Base-by-base conservation (phyloP, 129 eudicot genomes). In the Flaveria robusta region DNA sequence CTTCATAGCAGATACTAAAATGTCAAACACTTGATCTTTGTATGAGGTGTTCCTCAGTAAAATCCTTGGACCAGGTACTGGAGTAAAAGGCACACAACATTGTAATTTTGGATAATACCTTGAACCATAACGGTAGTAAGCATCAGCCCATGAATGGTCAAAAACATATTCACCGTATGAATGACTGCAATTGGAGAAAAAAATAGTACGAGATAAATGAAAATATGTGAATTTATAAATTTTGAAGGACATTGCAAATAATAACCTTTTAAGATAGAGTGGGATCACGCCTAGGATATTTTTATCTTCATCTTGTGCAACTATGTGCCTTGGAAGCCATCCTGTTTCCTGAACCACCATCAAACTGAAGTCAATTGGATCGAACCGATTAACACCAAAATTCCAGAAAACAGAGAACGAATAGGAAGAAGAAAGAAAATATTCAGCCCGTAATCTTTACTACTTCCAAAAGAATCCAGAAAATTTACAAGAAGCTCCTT, bases 111-210 rank as follows among this genome's bases (percentile, higher is more conserved):
- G 98, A 79, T 94, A 94, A 79, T 94, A 94, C 68, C 90, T 87
- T 75, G 92, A 66, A 23, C 98, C 98, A 77, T 91, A 91, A 70
- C 79, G 86, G 74, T 89, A 91, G 77, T 94, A 94, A 56, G 97
- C 98, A 80, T 89, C 88, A 52, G 98, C 98, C 98, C 98, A 94
- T 65, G 98, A 88, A 87, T 94, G 93, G 81, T 94, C 98, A 83
- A 94, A 94, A 58, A 94, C 98, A 84, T 87, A 94, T 84, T 94
- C 98, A 41, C 98, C 98, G 76, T 86, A 91, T 74, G 98, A 94
- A 81, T 94, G 98, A 83, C 98, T 94, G 96, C 88, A 78, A 51
- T 77, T 39, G 42, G 37, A 26, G 24, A 62, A 78, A 72, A 50
- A 46, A 69, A 75, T 56, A 66, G 23, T 49, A 46, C 66, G 51